Evolutionary conservation across 2,329 filamentous ascomycete genomes (phyloP).

Genomic region (Oidium heveae): DNA sequence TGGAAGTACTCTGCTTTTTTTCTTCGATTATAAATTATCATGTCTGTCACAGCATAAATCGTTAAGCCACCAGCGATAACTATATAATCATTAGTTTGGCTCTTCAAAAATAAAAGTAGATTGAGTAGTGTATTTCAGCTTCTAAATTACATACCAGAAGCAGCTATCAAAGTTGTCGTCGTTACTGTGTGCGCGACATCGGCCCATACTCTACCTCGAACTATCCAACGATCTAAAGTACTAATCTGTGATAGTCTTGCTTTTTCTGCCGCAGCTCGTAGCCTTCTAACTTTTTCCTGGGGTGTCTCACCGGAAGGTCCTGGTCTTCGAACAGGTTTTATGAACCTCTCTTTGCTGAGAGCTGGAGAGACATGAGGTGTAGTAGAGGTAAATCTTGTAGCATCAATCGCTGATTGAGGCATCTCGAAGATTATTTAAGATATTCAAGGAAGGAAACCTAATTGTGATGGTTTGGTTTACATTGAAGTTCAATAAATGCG

Average conservation of each 20-base stretch:
- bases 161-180: constrained; percentile 13
- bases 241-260: constrained; percentile 13
- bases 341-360: not conserved
- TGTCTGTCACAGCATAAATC: constrained; percentile 36
- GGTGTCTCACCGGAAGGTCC: constrained; percentile 14
- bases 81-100: constrained; percentile 8
- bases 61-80: constrained; percentile 34
- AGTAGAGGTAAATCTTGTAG: constrained; percentile 52
- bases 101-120: not conserved
- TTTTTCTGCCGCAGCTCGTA: constrained; percentile 14
- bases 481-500: too few species aligned
- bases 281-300: constrained; percentile 14
- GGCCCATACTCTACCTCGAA: constrained; percentile 14
- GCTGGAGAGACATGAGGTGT: constrained; percentile 39
- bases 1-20: constrained; percentile 37
- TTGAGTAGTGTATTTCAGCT: not conserved
- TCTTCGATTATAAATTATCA: constrained; percentile 41
- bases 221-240: constrained; percentile 12
- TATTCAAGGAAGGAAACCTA: not conserved
- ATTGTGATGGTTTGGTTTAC: too few species aligned
- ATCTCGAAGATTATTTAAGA: constrained; percentile 8
- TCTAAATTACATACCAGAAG: constrained; percentile 11
- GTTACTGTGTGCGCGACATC: constrained; percentile 15
- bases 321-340: constrained; percentile 21
- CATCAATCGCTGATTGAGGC: constrained; percentile 49